Base-by-base conservation (phyloP, 345 rosid species). In the Hypericum androsaemum region DNA sequence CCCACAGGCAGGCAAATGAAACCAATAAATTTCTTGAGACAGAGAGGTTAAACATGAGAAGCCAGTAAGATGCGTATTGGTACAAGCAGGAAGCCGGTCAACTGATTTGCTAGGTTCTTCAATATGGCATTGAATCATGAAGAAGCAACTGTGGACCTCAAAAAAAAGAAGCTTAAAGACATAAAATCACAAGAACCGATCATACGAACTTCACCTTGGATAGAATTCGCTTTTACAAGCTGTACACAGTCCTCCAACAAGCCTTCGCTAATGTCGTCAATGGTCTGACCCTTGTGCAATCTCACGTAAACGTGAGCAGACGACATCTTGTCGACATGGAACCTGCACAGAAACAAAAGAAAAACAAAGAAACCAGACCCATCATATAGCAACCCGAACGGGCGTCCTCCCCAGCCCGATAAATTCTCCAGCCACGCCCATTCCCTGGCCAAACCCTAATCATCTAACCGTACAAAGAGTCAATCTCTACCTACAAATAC, bases 171-270 rank as follows among this genome's bases (percentile, higher is more conserved):
- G 6, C n/a, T 12, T 11, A 41, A 59, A 15, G 28, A 16, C 0
- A 8, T 3, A 38, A n/a, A 52, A 50, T 2, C 37, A n/a, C 3
- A 3, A 7, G 6, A 52, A 7, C 32, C 32, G 45, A 47, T 39
- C 4, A n/a, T 8, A 16, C 16, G 6, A 44, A 40, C 6, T 43
- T 65, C 71, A 71, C 98, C 98, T 85, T 88, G 96, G 54, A 92
- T 92, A 60, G 98, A 92, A 65, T 92, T 92, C 17, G 97, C 98
- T 76, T 92, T 92, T 47, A 92, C 98, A 56, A 92, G 98, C 80
- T 92, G 98, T 51, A 67, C 94, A 64, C 98, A 92, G 65, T 92
- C 98, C 76, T 88, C 95, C 37, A 88, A 67, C 55, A 92, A 65
- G 50, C 88, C 97, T 73, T 81, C 95, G 52, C 77, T 80, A 5